Evolutionary conservation across 345 rosid species (phyloP).

Genomic region (Tarenaya hassleriana): DNA sequence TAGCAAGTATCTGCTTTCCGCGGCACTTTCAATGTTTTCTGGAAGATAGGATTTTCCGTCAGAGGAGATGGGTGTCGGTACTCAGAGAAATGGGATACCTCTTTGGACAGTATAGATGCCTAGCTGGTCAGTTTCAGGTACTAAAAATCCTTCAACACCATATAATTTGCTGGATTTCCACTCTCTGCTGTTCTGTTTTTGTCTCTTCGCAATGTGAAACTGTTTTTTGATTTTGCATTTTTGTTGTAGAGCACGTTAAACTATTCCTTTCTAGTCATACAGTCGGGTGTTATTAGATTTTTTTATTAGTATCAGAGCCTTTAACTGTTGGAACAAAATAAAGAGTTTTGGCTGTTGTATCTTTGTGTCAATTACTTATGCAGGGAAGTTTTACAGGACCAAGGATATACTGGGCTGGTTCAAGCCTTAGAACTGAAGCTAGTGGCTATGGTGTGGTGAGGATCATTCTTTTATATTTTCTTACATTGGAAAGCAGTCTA

Average conservation of each 20-base stretch:
- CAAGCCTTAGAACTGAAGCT: conserved; percentile 99
- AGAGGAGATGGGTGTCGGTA: conserved; percentile 98
- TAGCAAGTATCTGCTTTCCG: conserved; percentile 13
- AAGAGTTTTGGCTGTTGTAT: conserved; percentile 28
- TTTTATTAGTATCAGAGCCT: background rate
- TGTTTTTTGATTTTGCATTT: background rate
- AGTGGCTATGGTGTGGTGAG: conserved; percentile 98
- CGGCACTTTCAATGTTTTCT: conserved; percentile 10
- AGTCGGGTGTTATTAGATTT: conserved; percentile 3
- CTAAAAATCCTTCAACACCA: conserved; percentile 18
- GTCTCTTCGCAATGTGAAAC: background rate
- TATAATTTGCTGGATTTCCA: background rate
- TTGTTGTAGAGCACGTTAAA: background rate
- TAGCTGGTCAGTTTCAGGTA: conserved; percentile 98
- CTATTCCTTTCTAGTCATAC: background rate
- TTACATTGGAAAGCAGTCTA: background rate
- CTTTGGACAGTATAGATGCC: conserved; percentile 90
- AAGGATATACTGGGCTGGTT: conserved; percentile 92
- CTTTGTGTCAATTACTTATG: conserved; percentile 56
- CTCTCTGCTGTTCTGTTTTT: background rate
- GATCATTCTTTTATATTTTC: conserved; percentile 7
- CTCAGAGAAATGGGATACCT: conserved; percentile 98
- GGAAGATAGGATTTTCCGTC: conserved; percentile 80
- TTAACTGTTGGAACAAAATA: conserved; percentile 18
- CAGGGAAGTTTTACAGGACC: conserved; percentile 99